Base-by-base conservation (phyloP, 805 yeast genomes). In the Metschnikowia aberdeeniae region DNA sequence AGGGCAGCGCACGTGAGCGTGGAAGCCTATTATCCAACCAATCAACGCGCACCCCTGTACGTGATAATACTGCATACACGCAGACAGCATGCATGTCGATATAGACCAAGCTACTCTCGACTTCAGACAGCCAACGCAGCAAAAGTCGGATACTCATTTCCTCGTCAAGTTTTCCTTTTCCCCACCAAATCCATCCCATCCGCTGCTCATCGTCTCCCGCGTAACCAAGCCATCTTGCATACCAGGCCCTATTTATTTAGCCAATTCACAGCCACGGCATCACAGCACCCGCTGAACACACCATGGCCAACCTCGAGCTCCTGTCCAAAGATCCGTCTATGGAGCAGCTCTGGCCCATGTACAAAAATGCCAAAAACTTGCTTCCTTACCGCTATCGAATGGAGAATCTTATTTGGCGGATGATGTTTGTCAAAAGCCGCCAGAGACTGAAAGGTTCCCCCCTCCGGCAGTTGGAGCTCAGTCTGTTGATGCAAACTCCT, bases 391-490 rank as follows among this genome's bases (percentile, higher is more conserved):
- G 78, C 44, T 76, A 80, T 24, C 70, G 97, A 41, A 84, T 89
- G 82, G 88, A 86, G 58, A 89, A 89, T 60, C 64, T 89, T 44
- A 82, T 95, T 8, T 89, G 96, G 96, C 69, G 97, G 47, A 76
- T 89, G 80, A 84, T 89, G 90, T 78, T 75, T 36, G 68, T 84
- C 53, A 61, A 61, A 42, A 47, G 52, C 44, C 46, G 42, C 40
- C 33, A 40, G 12, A 37, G 20, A 26, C 45, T 37, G 35, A 32
- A 24, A 10, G 31, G 36, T 6, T 14, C 22, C 10, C n/a, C 42
- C 5, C 30, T 20, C 4, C 14, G 29, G 12, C 36, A 38, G 28
- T 44, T 43, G 34, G 50, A 51, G 34, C 40, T 50, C 36, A 36
- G 41, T 38, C 33, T 42, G 19, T 42, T 46, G 26, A 34, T 44